A percentile compares a stretch with the other conserved stretches of the same genome.
These are phyloP conservation scores for Ochromonas danica DNA, from an alignment of 108 stramenopile species.

Conservation along the genomic window DNA sequence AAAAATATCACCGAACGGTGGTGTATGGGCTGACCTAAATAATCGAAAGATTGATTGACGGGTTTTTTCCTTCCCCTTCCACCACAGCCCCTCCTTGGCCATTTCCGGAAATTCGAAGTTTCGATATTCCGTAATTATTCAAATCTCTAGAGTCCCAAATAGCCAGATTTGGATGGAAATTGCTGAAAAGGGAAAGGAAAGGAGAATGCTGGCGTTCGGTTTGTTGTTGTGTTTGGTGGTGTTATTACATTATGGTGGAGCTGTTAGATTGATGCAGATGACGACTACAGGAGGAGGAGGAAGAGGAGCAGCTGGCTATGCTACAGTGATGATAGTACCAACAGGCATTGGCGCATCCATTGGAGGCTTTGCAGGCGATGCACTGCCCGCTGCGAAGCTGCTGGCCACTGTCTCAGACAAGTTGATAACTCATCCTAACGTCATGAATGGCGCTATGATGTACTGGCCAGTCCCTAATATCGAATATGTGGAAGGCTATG, in stretches of 20 bases:
- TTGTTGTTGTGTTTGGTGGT: no score
- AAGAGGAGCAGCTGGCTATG: slow-evolving; percentile 36
- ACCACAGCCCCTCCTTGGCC: neutral
- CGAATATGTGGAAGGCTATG: slow-evolving; percentile 49
- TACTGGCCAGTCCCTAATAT: slow-evolving; percentile 49
- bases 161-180: no score
- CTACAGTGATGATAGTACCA: slow-evolving; percentile 49
- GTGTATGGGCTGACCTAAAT: neutral
- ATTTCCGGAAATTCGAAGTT: neutral
- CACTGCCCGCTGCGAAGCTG: slow-evolving; percentile 44
- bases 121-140: no score
- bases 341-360: slow-evolving; percentile 52
- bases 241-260: no score
- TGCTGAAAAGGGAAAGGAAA: no score
- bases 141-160: no score
- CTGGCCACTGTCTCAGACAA: slow-evolving; percentile 45
- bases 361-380: slow-evolving; percentile 52
- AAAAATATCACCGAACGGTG: neutral
- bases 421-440: slow-evolving; percentile 51
- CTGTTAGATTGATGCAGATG: no score
- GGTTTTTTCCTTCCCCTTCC: neutral
- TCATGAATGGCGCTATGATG: slow-evolving; percentile 54
- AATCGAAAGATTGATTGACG: neutral
- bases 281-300: no score
- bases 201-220: no score